Conservation (phyloP, 2,329 filamentous ascomycete genomes). For the Hypoxylon sp. region DNA sequence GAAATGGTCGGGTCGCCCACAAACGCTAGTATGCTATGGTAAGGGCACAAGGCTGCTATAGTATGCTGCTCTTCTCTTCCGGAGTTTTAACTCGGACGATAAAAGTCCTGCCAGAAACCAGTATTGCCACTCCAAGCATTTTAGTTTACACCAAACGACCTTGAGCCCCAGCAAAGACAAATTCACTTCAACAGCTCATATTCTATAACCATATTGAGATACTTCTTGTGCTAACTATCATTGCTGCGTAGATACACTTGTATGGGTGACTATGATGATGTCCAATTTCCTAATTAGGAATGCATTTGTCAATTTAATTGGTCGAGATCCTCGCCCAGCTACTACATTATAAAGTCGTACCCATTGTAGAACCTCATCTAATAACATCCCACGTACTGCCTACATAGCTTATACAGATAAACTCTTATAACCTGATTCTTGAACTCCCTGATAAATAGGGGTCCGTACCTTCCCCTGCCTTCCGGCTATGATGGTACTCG, state of each 20-base stretch:
- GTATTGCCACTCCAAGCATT: background rate
- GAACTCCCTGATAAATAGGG: too few relatives aligned
- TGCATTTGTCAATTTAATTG: constrained; percentile 18
- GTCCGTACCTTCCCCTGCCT: too few relatives aligned
- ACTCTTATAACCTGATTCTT: too few relatives aligned
- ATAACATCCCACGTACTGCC: background rate
- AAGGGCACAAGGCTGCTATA: background rate
- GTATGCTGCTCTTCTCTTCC: background rate
- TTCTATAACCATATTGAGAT: background rate
- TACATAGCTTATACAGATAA: too few relatives aligned
- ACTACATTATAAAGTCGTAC: background rate
- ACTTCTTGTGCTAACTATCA: background rate
- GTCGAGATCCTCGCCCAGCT: background rate
- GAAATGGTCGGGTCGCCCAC: background rate
- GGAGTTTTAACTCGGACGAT: too few relatives aligned
- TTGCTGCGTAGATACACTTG: background rate
- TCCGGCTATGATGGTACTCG: too few relatives aligned
- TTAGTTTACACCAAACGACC: background rate
- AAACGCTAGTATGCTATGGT: background rate
- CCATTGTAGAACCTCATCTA: background rate
- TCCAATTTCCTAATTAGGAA: constrained; percentile 26
- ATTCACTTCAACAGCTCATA: background rate
- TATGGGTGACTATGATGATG: background rate
- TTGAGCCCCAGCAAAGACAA: background rate
- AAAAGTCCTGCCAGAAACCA: too few relatives aligned